Evolutionary conservation across 768 basidiomycete genomes (phyloP).

Genomic region (Amanita jacksonii): DNA sequence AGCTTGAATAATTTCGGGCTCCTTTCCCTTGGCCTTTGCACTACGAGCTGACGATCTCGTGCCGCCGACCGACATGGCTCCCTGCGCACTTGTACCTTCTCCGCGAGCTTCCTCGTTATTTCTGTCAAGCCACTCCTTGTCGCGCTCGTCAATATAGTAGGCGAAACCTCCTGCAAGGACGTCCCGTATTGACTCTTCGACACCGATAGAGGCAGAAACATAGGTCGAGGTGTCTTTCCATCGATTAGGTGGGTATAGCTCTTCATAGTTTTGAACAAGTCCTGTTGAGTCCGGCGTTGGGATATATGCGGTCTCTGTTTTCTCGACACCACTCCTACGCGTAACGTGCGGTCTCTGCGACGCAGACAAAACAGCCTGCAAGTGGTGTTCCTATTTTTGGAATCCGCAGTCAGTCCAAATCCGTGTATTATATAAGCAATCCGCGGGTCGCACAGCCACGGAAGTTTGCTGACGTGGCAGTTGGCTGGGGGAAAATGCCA

Average conservation of each 20-base stretch:
- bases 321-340: constrained; percentile 24
- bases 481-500: constrained; percentile 24
- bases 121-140: constrained; percentile 89
- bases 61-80: constrained; percentile 44
- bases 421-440: constrained; percentile 35
- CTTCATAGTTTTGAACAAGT: constrained; percentile 65
- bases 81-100: constrained; percentile 76
- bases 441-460: constrained; percentile 45
- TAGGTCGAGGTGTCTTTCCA: constrained; percentile 78
- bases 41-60: constrained; percentile 54
- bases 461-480: constrained; percentile 31
- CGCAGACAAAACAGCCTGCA: constrained; percentile 41
- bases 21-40: constrained; percentile 79
- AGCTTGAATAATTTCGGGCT: constrained; percentile 57
- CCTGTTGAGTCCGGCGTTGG: constrained; percentile 90
- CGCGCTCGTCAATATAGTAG: constrained; percentile 94
- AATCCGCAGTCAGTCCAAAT: constrained; percentile 18
- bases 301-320: constrained; percentile 55
- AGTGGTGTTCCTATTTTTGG: constrained; percentile 39
- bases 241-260: constrained; percentile 56
- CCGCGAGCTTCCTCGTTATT: constrained; percentile 83
- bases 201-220: constrained; percentile 74
- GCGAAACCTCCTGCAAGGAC: constrained; percentile 68
- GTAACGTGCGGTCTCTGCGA: constrained; percentile 26
- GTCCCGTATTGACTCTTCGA: constrained; percentile 61